Percentiles rank a stretch among this genome's conserved stretches.
These are phyloP conservation scores for Cyclotella kingstonii DNA, from an alignment of 108 stramenopile genomes.

Conservation along the genomic window DNA sequence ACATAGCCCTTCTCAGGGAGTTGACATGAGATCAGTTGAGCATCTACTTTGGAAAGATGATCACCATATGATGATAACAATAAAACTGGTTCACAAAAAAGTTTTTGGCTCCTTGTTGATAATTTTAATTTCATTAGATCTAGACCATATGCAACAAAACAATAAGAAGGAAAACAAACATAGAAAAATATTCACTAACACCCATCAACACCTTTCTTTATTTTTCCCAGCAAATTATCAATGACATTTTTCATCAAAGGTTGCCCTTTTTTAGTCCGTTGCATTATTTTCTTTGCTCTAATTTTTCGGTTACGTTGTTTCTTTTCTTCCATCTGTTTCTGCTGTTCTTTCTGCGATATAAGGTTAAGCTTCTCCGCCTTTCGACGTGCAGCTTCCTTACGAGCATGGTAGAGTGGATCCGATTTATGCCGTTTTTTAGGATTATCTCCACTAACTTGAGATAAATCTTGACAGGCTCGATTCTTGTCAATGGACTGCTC, in stretches of 20 bases:
- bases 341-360: conserved; percentile 21
- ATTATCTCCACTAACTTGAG: not conserved
- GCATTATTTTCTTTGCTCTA: conserved; percentile 47
- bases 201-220: conserved; percentile 39
- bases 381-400: conserved; percentile 40
- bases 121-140: too few species aligned
- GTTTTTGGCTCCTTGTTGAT: too few species aligned
- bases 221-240: conserved; percentile 65
- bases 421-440: conserved; percentile 38
- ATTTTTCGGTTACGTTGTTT: conserved; percentile 45
- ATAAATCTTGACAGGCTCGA: not conserved
- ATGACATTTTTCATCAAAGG: conserved; percentile 81
- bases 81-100: too few species aligned
- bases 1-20: too few species aligned
- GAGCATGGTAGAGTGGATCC: conserved; percentile 48
- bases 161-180: not conserved
- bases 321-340: conserved; percentile 41
- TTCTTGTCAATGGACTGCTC: not conserved
- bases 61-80: too few species aligned
- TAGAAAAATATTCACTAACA: not conserved
- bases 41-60: too few species aligned
- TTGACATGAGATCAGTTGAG: too few species aligned
- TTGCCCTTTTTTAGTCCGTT: conserved; percentile 67
- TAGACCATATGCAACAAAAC: not conserved
- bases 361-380: conserved; percentile 27